Base-by-base conservation (phyloP, 2,329 filamentous ascomycete species). In the Apiospora marii region DNA sequence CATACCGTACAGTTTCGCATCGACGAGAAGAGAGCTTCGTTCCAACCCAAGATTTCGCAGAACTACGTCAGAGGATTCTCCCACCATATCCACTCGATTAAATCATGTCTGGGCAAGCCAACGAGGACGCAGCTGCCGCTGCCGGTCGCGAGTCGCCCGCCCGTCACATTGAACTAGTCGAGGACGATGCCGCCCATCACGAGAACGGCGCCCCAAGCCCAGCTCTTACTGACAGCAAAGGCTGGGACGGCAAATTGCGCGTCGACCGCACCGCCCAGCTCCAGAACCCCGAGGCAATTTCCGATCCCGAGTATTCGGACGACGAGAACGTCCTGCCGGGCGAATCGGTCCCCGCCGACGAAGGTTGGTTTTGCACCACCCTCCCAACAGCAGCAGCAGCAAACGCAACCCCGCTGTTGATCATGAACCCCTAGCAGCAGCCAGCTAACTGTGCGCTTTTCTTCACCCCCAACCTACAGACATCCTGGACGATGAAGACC, bases 251-350 rank as follows among this genome's bases (percentile, higher is more conserved):
- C 75, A 96, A 96, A 84, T 87, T 96, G 73, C 88, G 94, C 51
- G 22, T 64, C 30, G 58, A 93, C 74, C 91, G 91, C 78, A 92
- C 89, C 79, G 87, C 91, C 2, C 85, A 90, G 44, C 85, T 97
- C 67, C 86, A 89, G 34, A 97, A 97, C 79, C 93, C 94, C 2
- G 94, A 96, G 79, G 94, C 93, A 13, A 83, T 97, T 70, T 93
- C 93, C 61, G 95, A 98, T 78, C 91, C 93, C 0, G 95, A 98
- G 72, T 94, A 96, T 80, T 96, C 94, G 22, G 95, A 94, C 75
- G 89, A 91, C 14, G 89, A 91, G 74, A 89, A 92, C 73, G 87
- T 92, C 27, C 84, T 93, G 74, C 90, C 90, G 0, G 92, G 92
- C 69, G 93, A 97, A 73, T 87, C 92, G 79, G 94, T 97, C 72